phyloP scores from a whole-genome alignment of 345 rosid species.

The Hibiscus trionum region DNA sequence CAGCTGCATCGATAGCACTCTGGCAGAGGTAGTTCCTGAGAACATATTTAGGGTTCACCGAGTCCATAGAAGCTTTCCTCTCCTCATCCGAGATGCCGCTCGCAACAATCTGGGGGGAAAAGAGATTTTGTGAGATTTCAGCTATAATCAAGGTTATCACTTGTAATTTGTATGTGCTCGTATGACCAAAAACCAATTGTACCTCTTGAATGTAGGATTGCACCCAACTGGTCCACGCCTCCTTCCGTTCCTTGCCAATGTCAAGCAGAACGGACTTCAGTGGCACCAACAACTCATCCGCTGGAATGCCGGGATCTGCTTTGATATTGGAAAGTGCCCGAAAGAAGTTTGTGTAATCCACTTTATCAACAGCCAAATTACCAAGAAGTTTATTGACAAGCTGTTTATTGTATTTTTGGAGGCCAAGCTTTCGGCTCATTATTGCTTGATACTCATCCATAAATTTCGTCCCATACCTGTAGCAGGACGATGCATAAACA shows the following conservation, averaged over 20 bases:
- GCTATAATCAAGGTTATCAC: too few species aligned
- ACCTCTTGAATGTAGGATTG: slow-evolving; percentile 82
- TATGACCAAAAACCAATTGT: slow-evolving; percentile 7
- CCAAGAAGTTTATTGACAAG: slow-evolving; percentile 69
- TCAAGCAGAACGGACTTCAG: slow-evolving; percentile 80
- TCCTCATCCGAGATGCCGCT: slow-evolving; percentile 64
- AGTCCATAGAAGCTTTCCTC: slow-evolving; percentile 74
- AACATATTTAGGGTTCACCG: slow-evolving; percentile 81
- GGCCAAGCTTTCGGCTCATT: slow-evolving; percentile 87
- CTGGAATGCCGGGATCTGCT: slow-evolving; percentile 56
- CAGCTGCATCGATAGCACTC: slow-evolving; percentile 88
- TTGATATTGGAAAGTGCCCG: slow-evolving; percentile 72
- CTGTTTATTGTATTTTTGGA: slow-evolving; percentile 84
- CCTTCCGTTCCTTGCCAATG: slow-evolving; percentile 92
- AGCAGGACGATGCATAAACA: slow-evolving; percentile 8
- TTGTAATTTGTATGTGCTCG: not conserved
- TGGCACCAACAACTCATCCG: slow-evolving; percentile 60
- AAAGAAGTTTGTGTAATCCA: slow-evolving; percentile 93
- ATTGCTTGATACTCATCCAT: slow-evolving; percentile 95
- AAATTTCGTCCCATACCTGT: slow-evolving; percentile 84
- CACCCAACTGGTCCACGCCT: slow-evolving; percentile 89
- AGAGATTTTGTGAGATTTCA: not conserved
- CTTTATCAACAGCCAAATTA: slow-evolving; percentile 96
- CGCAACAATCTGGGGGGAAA: slow-evolving; percentile 42
- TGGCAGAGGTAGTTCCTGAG: slow-evolving; percentile 93